Base-by-base conservation (phyloP, 2,329 filamentous ascomycete species). In the Hymenoscyphus repandus region DNA sequence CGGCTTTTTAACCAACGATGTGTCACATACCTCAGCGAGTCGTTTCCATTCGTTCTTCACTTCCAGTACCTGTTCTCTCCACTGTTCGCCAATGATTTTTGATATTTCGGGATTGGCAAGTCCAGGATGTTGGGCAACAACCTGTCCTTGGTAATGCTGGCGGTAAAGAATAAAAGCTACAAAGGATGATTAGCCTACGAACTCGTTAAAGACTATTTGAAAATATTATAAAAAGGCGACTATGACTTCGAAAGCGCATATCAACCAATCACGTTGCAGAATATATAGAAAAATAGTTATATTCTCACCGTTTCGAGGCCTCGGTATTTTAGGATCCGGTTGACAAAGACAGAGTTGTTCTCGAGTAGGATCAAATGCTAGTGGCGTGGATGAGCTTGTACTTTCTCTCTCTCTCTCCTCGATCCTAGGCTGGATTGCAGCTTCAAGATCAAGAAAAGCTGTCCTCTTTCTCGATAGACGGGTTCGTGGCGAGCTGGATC, bases 161-260 rank as follows among this genome's bases (percentile, higher is more conserved):
- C 93, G 90, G 73, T 96, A 99, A 62, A 99, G 77, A 59, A 99
- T 99, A 73, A 99, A 99, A 45, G 92, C 93, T 99, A 68, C 57
- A 67, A 66, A 64, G 68, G 60, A 52, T 33, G 32, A 40, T 61
- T 52, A 59, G 58, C 64, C 57, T 64, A 65, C 59, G 57, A 61
- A 53, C 41, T n/a, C n/a, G 17, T 59, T 54, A 61, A 62, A 57
- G 56, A 18, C 43, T 53, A 50, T 57, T 58, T 47, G 43, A 32
- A 5, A 42, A 38, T 43, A 15, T 40, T 38, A 56, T 58, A 61
- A 64, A 64, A 57, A 53, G 31, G 31, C 13, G 7, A 7, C 33
- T 18, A 50, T 46, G 18, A 33, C 34, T 31, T 31, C 5, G 22
- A 33, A 41, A 7, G n/a, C 20, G 22, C 31, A 42, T 47, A 54